A percentile compares a stretch with the other conserved stretches of the same genome.
Evolutionary conservation across 768 basidiomycete genomes (phyloP).

Genomic region (Amanita inopinata): DNA sequence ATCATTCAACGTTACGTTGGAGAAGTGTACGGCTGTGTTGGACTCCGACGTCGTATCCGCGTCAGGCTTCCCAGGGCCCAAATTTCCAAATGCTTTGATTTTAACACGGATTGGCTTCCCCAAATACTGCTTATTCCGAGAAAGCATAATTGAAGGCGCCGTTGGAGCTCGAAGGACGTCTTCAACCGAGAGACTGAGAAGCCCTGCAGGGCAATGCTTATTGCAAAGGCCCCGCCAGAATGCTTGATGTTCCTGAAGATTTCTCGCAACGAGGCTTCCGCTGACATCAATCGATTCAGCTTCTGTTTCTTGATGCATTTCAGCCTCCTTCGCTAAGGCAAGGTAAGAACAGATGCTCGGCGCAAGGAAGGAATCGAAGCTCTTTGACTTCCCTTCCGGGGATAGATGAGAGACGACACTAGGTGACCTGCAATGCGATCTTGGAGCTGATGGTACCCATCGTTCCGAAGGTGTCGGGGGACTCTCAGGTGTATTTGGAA

Average conservation of each 20-base stretch:
- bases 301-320: neutral
- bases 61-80: neutral
- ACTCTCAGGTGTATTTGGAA: neutral
- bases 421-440: neutral
- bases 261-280: neutral
- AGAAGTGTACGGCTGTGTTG: neutral
- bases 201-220: neutral
- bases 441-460: neutral
- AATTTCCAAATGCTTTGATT: neutral
- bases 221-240: neutral
- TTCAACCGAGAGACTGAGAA: constrained; percentile 14
- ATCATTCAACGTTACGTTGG: no score
- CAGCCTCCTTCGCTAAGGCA: neutral
- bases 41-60: neutral
- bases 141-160: constrained; percentile 17
- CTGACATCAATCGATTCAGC: neutral
- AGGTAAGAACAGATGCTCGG: no score
- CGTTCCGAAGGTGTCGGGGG: neutral
- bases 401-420: neutral
- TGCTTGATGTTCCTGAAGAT: neutral
- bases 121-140: constrained; percentile 17
- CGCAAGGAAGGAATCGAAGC: no score
- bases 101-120: constrained; percentile 17
- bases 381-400: no score
- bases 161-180: constrained; percentile 16